Evolutionary conservation across 768 basidiomycete species (phyloP).

Genomic region (Tylopilus plumbeoviolaceoides): DNA sequence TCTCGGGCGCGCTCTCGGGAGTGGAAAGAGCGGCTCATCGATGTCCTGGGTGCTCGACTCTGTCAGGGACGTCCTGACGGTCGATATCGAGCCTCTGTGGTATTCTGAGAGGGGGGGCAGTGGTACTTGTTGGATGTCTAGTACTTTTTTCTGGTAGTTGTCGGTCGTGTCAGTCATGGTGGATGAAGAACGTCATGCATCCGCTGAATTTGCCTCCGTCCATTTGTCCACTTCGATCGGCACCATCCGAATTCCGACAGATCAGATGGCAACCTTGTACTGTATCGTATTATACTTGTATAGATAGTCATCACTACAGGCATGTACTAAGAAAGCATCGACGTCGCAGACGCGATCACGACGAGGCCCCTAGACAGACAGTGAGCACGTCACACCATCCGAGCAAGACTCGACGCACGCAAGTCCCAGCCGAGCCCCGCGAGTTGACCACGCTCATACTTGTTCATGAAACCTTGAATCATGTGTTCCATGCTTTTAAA

Average conservation of each 20-base stretch:
- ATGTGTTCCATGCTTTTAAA: constrained; percentile 17
- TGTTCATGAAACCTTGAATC: constrained; percentile 20
- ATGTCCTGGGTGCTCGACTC: constrained; percentile 44
- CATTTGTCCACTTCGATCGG: constrained; percentile 23
- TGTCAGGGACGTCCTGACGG: constrained; percentile 55
- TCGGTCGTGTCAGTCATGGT: constrained; percentile 15
- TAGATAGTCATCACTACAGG: not conserved
- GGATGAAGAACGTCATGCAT: constrained; percentile 12
- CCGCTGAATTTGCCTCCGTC: constrained; percentile 1
- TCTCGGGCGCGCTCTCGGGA: constrained; percentile 45
- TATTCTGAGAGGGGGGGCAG: constrained; percentile 40
- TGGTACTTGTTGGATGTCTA: constrained; percentile 8
- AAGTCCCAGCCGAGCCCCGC: constrained; percentile 25
- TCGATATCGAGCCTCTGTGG: constrained; percentile 66
- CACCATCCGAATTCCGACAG: constrained; percentile 15
- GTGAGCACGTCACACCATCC: not conserved
- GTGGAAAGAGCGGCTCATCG: constrained; percentile 31
- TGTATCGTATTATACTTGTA: constrained; percentile 13
- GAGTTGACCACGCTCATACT: constrained; percentile 19
- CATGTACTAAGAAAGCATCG: not conserved
- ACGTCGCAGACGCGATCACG: constrained; percentile 1
- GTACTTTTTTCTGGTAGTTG: constrained; percentile 3
- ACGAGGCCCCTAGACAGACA: not conserved
- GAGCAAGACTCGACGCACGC: constrained; percentile 12
- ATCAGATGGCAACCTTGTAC: constrained; percentile 11